phyloP scores from a whole-genome alignment of 2,329 filamentous ascomycete species.

The Lasiodiplodia theobromae region DNA sequence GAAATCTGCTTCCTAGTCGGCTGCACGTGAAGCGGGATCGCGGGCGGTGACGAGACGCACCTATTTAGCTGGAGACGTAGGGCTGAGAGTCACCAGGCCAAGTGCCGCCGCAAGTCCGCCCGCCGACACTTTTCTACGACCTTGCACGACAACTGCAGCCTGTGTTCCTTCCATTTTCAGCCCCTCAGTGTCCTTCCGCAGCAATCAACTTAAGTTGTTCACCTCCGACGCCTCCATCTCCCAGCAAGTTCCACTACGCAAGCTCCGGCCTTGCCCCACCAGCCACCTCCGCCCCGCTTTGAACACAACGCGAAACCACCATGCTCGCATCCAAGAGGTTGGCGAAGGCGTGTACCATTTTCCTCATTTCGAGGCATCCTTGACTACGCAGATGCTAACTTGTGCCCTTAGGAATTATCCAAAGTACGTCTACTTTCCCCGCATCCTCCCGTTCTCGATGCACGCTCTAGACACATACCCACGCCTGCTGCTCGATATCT shows the following conservation, averaged over 20 bases:
- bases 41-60: slow-evolving; percentile 1
- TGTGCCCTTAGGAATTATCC: slow-evolving; percentile 28
- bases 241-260: not conserved
- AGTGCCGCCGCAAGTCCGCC: not conserved
- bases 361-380: not conserved
- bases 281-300: not conserved
- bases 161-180: not conserved
- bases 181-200: no score
- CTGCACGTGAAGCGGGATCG: not conserved
- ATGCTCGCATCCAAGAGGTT: slow-evolving; percentile 65
- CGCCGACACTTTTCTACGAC: not conserved
- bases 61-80: not conserved
- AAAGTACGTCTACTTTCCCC: slow-evolving; percentile 34
- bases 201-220: not conserved
- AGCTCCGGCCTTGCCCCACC: slow-evolving; percentile 1
- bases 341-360: slow-evolving; percentile 54
- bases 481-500: not conserved
- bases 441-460: not conserved
- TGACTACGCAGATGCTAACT: not conserved
- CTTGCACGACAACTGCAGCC: not conserved
- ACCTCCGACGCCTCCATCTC: not conserved
- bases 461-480: not conserved
- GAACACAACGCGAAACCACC: slow-evolving; percentile 10
- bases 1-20: no score
- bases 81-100: slow-evolving; percentile 9